Percentiles rank a stretch among this genome's conserved stretches.
phyloP scores from a whole-genome alignment of 1,284 basidiomycete genomes.

The Mycena citricolor region DNA sequence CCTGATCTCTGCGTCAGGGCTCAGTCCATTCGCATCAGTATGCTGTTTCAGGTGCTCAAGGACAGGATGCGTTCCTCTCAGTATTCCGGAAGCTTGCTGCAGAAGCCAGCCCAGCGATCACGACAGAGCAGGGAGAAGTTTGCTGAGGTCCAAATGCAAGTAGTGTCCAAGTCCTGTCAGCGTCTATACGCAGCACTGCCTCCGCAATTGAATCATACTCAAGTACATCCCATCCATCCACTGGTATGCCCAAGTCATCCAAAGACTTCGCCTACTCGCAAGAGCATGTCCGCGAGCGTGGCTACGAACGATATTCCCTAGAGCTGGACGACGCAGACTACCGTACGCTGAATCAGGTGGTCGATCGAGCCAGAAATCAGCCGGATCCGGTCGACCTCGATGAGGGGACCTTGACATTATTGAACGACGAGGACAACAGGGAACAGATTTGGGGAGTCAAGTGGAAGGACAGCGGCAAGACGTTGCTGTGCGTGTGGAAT shows the following conservation, averaged over 20 bases:
- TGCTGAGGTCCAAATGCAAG: no score
- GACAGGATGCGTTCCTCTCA: slow-evolving; percentile 17
- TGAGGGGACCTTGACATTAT: no score
- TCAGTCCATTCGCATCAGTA: slow-evolving; percentile 3
- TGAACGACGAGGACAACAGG: no score
- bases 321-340: slow-evolving; percentile 16
- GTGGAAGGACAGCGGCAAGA: slow-evolving; percentile 12
- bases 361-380: slow-evolving; percentile 5
- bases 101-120: no score
- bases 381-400: neutral
- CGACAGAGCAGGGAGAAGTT: slow-evolving; percentile 8
- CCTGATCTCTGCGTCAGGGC: neutral
- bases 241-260: slow-evolving; percentile 21
- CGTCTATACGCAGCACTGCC: no score
- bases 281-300: slow-evolving; percentile 20
- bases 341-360: slow-evolving; percentile 11
- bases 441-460: slow-evolving; percentile 21
- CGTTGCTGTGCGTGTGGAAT: slow-evolving; percentile 20
- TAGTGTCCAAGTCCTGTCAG: no score
- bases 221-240: no score
- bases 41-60: slow-evolving; percentile 21
- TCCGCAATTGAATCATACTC: no score
- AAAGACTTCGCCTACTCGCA: slow-evolving; percentile 20
- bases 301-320: slow-evolving; percentile 16
- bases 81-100: slow-evolving; percentile 21